Base-by-base conservation (phyloP, 805 yeast species). In the Monosporozyma aerobia region DNA sequence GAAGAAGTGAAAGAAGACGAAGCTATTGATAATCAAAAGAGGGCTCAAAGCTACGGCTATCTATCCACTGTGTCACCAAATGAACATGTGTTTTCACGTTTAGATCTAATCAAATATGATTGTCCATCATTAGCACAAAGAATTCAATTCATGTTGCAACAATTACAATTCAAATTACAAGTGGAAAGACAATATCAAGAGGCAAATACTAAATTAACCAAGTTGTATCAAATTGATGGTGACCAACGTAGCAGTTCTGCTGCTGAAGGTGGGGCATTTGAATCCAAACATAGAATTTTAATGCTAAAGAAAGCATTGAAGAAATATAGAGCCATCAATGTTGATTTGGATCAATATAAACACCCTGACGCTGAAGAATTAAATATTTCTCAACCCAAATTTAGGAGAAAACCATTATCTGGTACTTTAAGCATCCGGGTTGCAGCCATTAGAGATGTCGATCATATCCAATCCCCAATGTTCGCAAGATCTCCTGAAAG, bases 41-140 rank as follows among this genome's bases (percentile, higher is more conserved):
- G 45, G 16, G 45, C 45, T 13, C 45, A 43, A 43, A 45, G 47
- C 19, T 61, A 62, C 49, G 66, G 70, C 39, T 62, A 61, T 23
- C 52, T 66, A 14, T 80, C 84, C 1, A 66, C 77, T 1, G 64
- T 63, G 16, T 59, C 68, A 22, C 65, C 68, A 1, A 61, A 61
- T 30, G 75, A 70, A 45, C 62, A 65, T 25, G 62, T 60, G 4
- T 86, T 77, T 63, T 79, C 92, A 0, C 77, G 87, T 22, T 73
- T 87, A 58, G 99, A 94, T 67, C 75, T 94, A 53, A 77, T 89
- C 65, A 90, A 90, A 61, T 90, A 89, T 64, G 97, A 94, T 62
- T 87, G 96, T 60, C 97, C 97, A 0, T 87, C 95, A 0, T 73
- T 94, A 59, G 97, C 97, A 10, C 97, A 94, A 62, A 80, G 94